Conservation (phyloP, 108 stramenopile species). For the Mediolabrus comicus region DNA sequence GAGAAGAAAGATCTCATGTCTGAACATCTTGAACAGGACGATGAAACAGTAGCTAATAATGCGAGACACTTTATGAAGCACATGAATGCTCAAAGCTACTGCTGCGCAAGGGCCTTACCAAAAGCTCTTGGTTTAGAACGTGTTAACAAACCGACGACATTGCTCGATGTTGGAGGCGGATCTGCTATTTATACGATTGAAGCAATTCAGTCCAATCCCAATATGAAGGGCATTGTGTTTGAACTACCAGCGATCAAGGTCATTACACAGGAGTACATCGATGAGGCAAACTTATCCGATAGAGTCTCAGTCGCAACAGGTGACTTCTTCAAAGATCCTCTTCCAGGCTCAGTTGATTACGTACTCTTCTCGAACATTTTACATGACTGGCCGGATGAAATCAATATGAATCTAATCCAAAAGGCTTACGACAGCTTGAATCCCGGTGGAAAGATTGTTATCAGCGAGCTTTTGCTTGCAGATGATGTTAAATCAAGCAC, state of each 20-base stretch:
- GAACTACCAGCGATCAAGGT: constrained; percentile 13
- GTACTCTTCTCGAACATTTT: constrained; percentile 11
- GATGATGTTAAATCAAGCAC: constrained; percentile 6
- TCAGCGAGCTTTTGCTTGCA: constrained; percentile 6
- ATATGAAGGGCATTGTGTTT: constrained; percentile 9
- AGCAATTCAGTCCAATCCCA: constrained; percentile 4
- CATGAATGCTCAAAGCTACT: constrained; percentile 15
- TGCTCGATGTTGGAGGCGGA: constrained; percentile 8
- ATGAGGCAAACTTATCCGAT: background rate
- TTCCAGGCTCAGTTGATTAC: constrained; percentile 2
- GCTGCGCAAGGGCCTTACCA: constrained; percentile 7
- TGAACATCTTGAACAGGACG: background rate
- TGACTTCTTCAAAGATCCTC: constrained; percentile 7
- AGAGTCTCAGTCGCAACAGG: background rate
- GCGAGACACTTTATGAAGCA: constrained; percentile 9
- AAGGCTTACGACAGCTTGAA: constrained; percentile 1
- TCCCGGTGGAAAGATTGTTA: constrained; percentile 10
- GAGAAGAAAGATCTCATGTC: constrained; percentile 14
- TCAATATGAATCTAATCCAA: background rate
- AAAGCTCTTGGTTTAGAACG: background rate
- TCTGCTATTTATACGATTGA: constrained; percentile 14
- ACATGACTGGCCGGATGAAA: constrained; percentile 5
- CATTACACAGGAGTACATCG: constrained; percentile 11
- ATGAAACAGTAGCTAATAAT: constrained; percentile 3
- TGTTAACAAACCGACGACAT: background rate